These are phyloP conservation scores for Leccinum variabile DNA, from an alignment of 1,284 basidiomycete species.

Conservation along the genomic window DNA sequence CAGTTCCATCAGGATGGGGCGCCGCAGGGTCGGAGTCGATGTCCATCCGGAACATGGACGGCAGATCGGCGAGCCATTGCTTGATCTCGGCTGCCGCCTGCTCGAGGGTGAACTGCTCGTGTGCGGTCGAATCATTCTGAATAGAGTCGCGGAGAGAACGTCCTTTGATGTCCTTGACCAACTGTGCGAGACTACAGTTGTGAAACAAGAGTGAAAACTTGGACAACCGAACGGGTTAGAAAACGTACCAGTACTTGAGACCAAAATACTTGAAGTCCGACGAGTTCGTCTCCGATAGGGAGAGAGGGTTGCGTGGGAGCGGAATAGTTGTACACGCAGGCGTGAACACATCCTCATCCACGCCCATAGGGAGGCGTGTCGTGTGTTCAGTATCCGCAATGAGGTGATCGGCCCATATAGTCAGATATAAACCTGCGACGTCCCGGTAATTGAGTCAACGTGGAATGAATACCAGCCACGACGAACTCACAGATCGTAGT, in stretches of 20 bases:
- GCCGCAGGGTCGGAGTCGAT: slow-evolving; percentile 32
- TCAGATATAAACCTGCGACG: slow-evolving; percentile 63
- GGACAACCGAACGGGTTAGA: neutral
- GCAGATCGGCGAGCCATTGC: slow-evolving; percentile 53
- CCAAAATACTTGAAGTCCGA: slow-evolving; percentile 44
- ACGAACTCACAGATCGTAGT: slow-evolving; percentile 63
- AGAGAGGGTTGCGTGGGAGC: slow-evolving; percentile 34
- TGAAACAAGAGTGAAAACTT: slow-evolving; percentile 10
- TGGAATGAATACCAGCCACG: slow-evolving; percentile 4
- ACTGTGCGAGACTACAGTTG: slow-evolving; percentile 41
- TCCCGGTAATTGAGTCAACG: slow-evolving; percentile 10
- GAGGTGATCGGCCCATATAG: slow-evolving; percentile 57
- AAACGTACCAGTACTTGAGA: slow-evolving; percentile 48
- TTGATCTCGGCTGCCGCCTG: slow-evolving; percentile 56
- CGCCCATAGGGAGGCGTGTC: slow-evolving; percentile 40
- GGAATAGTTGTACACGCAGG: slow-evolving; percentile 47
- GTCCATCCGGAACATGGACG: slow-evolving; percentile 42
- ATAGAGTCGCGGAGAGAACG: slow-evolving; percentile 42
- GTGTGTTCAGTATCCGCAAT: slow-evolving; percentile 42
- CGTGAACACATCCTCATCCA: slow-evolving; percentile 52
- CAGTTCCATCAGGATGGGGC: slow-evolving; percentile 12
- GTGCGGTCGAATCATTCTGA: slow-evolving; percentile 32
- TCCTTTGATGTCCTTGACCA: slow-evolving; percentile 51
- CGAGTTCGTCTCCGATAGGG: slow-evolving; percentile 29
- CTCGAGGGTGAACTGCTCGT: slow-evolving; percentile 49